Evolutionary conservation across 2,329 filamentous ascomycete species (phyloP).

Genomic region (Atkinsonella texensis): DNA sequence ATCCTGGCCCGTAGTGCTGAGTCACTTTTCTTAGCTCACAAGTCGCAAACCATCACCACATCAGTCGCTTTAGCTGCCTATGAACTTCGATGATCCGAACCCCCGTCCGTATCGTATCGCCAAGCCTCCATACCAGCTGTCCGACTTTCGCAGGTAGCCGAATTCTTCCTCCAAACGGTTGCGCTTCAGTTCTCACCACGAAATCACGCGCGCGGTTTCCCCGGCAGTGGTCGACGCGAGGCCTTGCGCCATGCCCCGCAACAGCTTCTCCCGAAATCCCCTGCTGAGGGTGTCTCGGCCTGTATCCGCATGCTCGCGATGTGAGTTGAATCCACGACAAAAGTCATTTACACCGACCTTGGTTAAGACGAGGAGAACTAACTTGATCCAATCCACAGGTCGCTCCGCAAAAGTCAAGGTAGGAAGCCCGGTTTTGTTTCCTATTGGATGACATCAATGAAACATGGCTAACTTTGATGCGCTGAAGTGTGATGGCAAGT

Average conservation of each 20-base stretch:
- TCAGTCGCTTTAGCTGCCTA: neutral
- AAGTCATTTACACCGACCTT: neutral
- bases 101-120: neutral
- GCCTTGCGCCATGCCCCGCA: constrained; percentile 27
- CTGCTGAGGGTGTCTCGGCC: constrained; percentile 64
- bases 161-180: neutral
- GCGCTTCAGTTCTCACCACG: neutral
- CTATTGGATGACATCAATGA: neutral
- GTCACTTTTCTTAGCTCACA: neutral
- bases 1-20: neutral
- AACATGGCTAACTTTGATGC: neutral
- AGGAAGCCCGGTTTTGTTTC: constrained; percentile 8
- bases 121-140: neutral
- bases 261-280: constrained; percentile 42
- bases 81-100: neutral
- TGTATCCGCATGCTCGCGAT: constrained; percentile 70
- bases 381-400: constrained; percentile 26
- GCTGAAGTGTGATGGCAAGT: constrained; percentile 77
- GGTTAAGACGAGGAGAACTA: neutral
- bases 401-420: constrained; percentile 89
- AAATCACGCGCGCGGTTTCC: neutral
- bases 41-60: neutral
- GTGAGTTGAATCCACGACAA: constrained; percentile 25
- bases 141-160: neutral
- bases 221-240: neutral